Evolutionary conservation across 2,329 filamentous ascomycete species (phyloP).

Genomic region (Claviceps spartinae): DNA sequence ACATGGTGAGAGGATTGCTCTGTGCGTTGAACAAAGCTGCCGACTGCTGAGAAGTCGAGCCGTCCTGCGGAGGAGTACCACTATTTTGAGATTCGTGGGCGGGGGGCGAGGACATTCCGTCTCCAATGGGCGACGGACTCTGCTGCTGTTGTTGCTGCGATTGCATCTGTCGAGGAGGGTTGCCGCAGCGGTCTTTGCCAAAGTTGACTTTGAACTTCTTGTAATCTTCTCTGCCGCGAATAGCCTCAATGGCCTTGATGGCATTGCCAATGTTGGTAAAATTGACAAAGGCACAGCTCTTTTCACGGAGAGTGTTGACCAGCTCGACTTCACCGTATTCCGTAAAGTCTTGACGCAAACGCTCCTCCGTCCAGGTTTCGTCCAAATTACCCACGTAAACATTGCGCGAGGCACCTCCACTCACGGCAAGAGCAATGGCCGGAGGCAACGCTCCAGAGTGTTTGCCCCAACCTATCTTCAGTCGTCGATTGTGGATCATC

Average conservation of each 20-base stretch:
- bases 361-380: slow-evolving; percentile 93
- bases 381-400: slow-evolving; percentile 97
- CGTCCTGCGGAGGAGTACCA: slow-evolving; percentile 37
- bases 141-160: slow-evolving; percentile 34
- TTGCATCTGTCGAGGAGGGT: slow-evolving; percentile 78
- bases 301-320: slow-evolving; percentile 91
- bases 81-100: slow-evolving; percentile 48
- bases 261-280: slow-evolving; percentile 99
- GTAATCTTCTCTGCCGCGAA: slow-evolving; percentile 91
- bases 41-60: slow-evolving; percentile 46
- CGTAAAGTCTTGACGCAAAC: slow-evolving; percentile 87
- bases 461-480: slow-evolving; percentile 99
- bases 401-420: slow-evolving; percentile 92
- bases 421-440: slow-evolving; percentile 90
- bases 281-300: slow-evolving; percentile 98
- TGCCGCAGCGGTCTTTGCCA: slow-evolving; percentile 95
- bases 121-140: slow-evolving; percentile 52
- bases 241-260: slow-evolving; percentile 96
- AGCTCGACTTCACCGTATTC: slow-evolving; percentile 97
- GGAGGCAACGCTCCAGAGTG: slow-evolving; percentile 93
- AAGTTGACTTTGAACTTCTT: slow-evolving; percentile 99
- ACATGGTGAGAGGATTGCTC: slow-evolving; percentile 87
- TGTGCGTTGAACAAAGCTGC: slow-evolving; percentile 66
- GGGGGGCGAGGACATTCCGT: slow-evolving; percentile 43
- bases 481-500: slow-evolving; percentile 96